Conservation (phyloP, 2,329 filamentous ascomycete species). For the Hirsutella thompsonii region DNA sequence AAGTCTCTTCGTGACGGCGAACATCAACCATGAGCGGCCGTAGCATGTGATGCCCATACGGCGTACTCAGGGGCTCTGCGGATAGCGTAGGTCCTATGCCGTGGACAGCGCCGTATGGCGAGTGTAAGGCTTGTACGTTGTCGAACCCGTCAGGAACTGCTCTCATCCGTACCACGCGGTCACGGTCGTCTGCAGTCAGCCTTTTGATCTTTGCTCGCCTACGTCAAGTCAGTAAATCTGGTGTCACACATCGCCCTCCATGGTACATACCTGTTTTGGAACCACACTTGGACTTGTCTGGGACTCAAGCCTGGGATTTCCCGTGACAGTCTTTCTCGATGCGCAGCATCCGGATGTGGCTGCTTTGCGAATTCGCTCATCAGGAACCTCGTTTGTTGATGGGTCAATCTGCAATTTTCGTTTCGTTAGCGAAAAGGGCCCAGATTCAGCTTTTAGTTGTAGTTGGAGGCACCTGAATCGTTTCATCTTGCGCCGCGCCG, state of each 20-base stretch:
- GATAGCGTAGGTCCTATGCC: conserved; percentile 34
- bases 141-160: conserved; percentile 60
- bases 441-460: too few relatives aligned
- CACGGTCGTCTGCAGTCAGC: conserved; percentile 55
- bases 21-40: conserved; percentile 58
- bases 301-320: conserved; percentile 89
- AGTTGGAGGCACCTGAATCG: conserved; percentile 49
- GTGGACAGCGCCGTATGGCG: conserved; percentile 50
- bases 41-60: conserved; percentile 48
- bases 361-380: conserved; percentile 97
- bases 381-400: conserved; percentile 92
- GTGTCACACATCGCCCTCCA: not conserved
- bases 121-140: conserved; percentile 56
- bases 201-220: conserved; percentile 63
- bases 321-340: conserved; percentile 72
- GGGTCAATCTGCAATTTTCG: conserved; percentile 56
- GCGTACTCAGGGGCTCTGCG: conserved; percentile 31
- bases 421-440: conserved; percentile 19
- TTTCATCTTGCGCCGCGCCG: conserved; percentile 57
- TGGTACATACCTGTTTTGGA: conserved; percentile 73
- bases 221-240: conserved; percentile 1
- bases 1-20: conserved; percentile 49
- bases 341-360: conserved; percentile 83
- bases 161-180: conserved; percentile 60
- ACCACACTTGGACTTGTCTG: conserved; percentile 94